These are phyloP conservation scores for Paraphaeosphaeria minitans DNA, from an alignment of 2,329 filamentous ascomycete genomes.

Conservation along the genomic window DNA sequence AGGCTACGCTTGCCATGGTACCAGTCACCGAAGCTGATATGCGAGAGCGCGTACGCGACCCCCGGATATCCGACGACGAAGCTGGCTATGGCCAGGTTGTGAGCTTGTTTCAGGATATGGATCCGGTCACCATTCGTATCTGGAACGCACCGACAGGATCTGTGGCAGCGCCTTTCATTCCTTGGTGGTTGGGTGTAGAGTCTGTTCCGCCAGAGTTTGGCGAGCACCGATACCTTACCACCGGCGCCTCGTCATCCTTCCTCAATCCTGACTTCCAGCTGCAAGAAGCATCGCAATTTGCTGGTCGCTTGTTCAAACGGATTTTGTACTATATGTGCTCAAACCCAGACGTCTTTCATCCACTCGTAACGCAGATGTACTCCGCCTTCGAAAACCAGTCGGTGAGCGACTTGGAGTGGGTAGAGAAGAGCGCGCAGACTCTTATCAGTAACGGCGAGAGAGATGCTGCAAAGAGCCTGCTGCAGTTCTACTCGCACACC, in stretches of 20 bases:
- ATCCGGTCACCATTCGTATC: slow-evolving; percentile 40
- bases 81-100: slow-evolving; percentile 46
- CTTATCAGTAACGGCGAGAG: slow-evolving; percentile 25
- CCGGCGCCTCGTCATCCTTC: slow-evolving; percentile 40
- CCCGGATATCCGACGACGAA: slow-evolving; percentile 44
- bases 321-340: slow-evolving; percentile 40
- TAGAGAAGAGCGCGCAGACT: slow-evolving; percentile 26
- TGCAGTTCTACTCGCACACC: slow-evolving; percentile 35
- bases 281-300: slow-evolving; percentile 36
- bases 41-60: slow-evolving; percentile 48
- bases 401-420: slow-evolving; percentile 28
- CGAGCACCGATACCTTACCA: slow-evolving; percentile 44
- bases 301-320: slow-evolving; percentile 35
- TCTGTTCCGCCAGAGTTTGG: slow-evolving; percentile 38
- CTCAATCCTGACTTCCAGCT: slow-evolving; percentile 42
- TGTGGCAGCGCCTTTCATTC: slow-evolving; percentile 42
- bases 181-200: slow-evolving; percentile 44
- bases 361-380: slow-evolving; percentile 32
- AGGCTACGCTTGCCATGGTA: slow-evolving; percentile 48
- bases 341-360: slow-evolving; percentile 27
- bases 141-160: slow-evolving; percentile 44
- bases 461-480: slow-evolving; percentile 20
- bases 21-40: slow-evolving; percentile 58
- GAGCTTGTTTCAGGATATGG: slow-evolving; percentile 28
- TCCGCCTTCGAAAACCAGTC: slow-evolving; percentile 35